Conservation (phyloP, 148 eudicot genomes). For the Cornus suecica region DNA sequence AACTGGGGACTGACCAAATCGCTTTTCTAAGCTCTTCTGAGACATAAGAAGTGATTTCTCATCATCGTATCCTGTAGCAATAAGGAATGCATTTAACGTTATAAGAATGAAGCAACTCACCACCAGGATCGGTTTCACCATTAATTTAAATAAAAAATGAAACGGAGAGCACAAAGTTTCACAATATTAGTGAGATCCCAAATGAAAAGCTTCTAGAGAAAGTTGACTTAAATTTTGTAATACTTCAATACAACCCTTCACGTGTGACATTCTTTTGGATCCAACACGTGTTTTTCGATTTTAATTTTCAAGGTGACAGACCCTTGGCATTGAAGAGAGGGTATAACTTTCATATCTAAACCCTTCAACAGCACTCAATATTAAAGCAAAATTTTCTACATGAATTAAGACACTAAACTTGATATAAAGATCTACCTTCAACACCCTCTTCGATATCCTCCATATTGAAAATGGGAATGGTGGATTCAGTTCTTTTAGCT, state of each 20-base stretch:
- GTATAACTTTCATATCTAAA: too few species aligned
- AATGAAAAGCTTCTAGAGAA: too few species aligned
- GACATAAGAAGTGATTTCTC: constrained; percentile 94
- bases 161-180: background rate
- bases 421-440: constrained; percentile 51
- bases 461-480: constrained; percentile 87
- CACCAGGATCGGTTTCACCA: background rate
- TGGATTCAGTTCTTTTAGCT: constrained; percentile 79
- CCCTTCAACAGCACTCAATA: too few species aligned
- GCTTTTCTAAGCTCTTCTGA: constrained; percentile 91
- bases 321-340: too few species aligned
- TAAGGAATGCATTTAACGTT: constrained; percentile 11
- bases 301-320: too few species aligned
- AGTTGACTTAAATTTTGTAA: too few species aligned
- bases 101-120: background rate
- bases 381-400: background rate
- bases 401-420: background rate
- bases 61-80: constrained; percentile 76
- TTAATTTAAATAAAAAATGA: background rate
- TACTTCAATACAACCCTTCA: too few species aligned
- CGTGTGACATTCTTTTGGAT: too few species aligned
- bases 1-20: constrained; percentile 97
- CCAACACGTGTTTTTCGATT: too few species aligned
- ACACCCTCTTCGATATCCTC: constrained; percentile 94
- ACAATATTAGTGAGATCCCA: background rate